Evolutionary conservation across 1,139 yeast genomes (phyloP), one percentile per base, ranked within the genome.

Genomic region (Geotrichum klebahnii): DNA sequence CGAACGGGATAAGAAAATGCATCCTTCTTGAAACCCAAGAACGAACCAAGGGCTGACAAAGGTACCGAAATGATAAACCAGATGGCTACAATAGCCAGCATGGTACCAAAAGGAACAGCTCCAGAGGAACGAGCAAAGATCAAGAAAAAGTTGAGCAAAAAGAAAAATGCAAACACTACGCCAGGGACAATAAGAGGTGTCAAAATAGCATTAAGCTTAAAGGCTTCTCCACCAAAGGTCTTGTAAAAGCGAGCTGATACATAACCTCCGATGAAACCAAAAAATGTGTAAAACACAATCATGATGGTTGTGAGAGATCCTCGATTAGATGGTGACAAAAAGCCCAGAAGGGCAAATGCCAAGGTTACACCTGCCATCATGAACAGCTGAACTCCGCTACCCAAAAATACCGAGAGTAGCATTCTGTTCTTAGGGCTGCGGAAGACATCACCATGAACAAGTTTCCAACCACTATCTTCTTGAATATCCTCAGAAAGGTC

Each of bases 401-500:
- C 99, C 51, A 89, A 78, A 33, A 89, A 68, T 10, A 89, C 80
- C 4, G 96, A 84, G 53, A 89, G 76, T 22, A 86, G 58, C 79
- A 89, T 75, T 54, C 84, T 75, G 57, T 79, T 75, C 53, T 74
- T 68, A 35, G 98, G 98, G 5, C 92, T 73, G 66, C 98, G 78
- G 74, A 92, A 92, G 31, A 92, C 89, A 66, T 92, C 98, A 54
- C 97, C 97, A 64, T 92, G 95, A 41, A 90, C 82, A 57, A 92
- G 76, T 67, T 94, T 94, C 99, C 99, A 92, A 38, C 99, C 98
- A 64, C 90, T 79, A 66, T 94, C 98, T 63, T 90, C 97, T 55
- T 88, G 82, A 51, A 88, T 79, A 56, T 87, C 96, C 62, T 88
- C 95, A 50, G 69, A 71, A 57, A 88, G 75, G 64, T 84, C 89